These are phyloP conservation scores for Xylariaceae sp. DNA, from an alignment of 2,329 filamentous ascomycete genomes.

Conservation along the genomic window DNA sequence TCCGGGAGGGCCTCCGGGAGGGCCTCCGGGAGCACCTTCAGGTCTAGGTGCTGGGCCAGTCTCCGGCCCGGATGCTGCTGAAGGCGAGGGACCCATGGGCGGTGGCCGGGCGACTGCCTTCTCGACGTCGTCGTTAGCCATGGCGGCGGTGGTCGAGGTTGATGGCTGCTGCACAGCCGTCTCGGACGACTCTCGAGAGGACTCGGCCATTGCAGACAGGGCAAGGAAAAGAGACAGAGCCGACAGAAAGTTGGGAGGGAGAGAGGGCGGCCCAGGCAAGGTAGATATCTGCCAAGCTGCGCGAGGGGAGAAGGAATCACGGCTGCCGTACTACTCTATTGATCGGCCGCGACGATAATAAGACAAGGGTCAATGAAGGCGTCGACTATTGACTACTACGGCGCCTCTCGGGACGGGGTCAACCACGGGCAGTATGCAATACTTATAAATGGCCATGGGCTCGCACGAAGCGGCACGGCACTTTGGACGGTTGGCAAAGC, in stretches of 20 bases:
- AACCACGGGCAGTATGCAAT: neutral
- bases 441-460: too few species aligned
- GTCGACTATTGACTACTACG: conserved; percentile 8
- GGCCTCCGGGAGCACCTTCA: neutral
- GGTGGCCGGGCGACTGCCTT: conserved; percentile 4
- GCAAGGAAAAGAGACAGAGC: neutral
- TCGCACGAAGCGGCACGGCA: too few species aligned
- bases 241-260: conserved; percentile 2
- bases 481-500: too few species aligned
- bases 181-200: conserved; percentile 9
- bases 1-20: neutral
- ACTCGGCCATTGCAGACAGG: conserved; percentile 8
- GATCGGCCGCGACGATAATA: conserved; percentile 4
- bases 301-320: too few species aligned
- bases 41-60: neutral
- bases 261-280: conserved; percentile 2
- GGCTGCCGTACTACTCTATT: too few species aligned
- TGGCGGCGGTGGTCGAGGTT: conserved; percentile 1
- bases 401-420: neutral
- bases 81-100: neutral
- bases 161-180: conserved; percentile 5
- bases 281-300: too few species aligned
- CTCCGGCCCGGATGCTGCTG: conserved; percentile 1
- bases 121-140: conserved; percentile 11
- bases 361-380: conserved; percentile 7